Conservation (phyloP, 768 basidiomycete genomes). For the Candolleomyces efflorescens region DNA sequence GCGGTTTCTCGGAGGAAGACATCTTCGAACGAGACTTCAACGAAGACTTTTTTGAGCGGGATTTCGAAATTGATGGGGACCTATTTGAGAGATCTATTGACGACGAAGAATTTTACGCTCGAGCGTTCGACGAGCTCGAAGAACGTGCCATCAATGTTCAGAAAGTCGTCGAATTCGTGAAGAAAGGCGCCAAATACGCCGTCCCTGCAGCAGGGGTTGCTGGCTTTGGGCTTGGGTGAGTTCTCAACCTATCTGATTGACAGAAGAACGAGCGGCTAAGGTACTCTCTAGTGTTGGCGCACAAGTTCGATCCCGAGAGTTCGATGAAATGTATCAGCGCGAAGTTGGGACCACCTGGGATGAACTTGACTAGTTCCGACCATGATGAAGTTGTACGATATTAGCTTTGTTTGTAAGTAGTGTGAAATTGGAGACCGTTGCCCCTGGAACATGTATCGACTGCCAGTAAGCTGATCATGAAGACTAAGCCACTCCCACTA, state of each 20-base stretch:
- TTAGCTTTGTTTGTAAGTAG: background rate
- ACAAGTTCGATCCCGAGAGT: background rate
- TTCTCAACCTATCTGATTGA: background rate
- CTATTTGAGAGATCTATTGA: too few species aligned
- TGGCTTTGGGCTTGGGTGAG: background rate
- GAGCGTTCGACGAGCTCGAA: background rate
- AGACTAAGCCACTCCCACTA: too few species aligned
- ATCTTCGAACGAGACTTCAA: background rate
- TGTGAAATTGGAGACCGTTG: too few species aligned
- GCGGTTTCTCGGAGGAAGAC: background rate
- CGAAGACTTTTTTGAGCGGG: background rate
- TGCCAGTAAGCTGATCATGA: too few species aligned
- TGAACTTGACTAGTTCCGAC: background rate
- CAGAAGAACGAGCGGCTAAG: background rate
- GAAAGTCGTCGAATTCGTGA: background rate
- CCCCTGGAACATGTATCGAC: too few species aligned
- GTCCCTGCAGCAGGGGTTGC: background rate
- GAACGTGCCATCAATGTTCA: background rate
- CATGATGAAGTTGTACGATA: background rate
- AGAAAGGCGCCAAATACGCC: background rate
- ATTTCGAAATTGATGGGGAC: background rate
- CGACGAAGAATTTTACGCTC: background rate
- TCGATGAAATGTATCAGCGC: background rate
- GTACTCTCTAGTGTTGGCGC: background rate
- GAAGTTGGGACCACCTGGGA: background rate